These are phyloP conservation scores for Rhodotorula babjevae DNA, from an alignment of 768 basidiomycete species.

Conservation along the genomic window DNA sequence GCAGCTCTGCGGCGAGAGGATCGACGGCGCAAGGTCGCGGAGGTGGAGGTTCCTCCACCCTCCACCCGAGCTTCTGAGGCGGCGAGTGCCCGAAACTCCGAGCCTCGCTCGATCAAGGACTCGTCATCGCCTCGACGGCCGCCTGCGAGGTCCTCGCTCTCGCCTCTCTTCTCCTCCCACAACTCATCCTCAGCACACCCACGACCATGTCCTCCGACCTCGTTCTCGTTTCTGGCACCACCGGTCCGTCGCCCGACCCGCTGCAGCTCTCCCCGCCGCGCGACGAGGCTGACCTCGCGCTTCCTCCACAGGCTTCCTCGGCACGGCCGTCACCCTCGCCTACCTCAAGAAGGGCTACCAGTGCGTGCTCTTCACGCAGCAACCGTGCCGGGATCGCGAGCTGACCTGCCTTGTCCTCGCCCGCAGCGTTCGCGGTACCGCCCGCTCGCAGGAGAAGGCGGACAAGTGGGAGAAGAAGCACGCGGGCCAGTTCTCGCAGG, in stretches of 20 bases:
- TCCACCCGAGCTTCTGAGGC: no score
- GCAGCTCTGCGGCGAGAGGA: no score
- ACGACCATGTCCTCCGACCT: slow-evolving; percentile 12
- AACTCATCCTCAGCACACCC: neutral
- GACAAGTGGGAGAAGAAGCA: slow-evolving; percentile 55
- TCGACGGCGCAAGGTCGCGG: no score
- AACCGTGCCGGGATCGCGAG: no score
- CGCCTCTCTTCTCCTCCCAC: no score
- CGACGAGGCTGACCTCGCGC: neutral
- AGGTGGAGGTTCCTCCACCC: no score
- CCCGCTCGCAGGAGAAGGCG: slow-evolving; percentile 61
- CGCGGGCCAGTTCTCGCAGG: slow-evolving; percentile 39
- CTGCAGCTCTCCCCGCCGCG: no score
- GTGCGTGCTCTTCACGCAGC: neutral
- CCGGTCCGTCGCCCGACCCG: neutral
- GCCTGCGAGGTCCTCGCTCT: no score
- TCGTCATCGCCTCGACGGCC: no score
- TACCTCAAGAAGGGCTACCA: slow-evolving; percentile 18
- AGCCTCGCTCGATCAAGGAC: no score
- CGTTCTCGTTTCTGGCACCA: slow-evolving; percentile 29
- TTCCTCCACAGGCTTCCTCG: slow-evolving; percentile 4
- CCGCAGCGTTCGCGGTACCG: slow-evolving; percentile 58
- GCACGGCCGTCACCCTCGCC: slow-evolving; percentile 2
- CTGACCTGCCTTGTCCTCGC: neutral
- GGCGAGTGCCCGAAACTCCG: no score